Conservation (phyloP, 768 basidiomycete genomes). For the Suillus subalutaceus region DNA sequence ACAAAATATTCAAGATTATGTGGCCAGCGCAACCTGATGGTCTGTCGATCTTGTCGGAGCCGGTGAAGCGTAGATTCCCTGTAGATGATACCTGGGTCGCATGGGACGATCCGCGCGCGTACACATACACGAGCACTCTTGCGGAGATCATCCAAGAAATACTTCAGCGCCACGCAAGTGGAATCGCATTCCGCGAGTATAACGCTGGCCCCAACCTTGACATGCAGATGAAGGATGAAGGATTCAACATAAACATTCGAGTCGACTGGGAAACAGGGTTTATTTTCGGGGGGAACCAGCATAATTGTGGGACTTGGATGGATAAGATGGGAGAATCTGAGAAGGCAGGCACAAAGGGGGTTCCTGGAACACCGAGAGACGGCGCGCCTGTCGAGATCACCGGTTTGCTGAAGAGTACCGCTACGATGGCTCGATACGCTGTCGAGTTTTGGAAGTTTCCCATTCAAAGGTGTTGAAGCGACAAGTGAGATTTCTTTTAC, state of each 20-base stretch:
- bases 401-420: slow-evolving; percentile 91
- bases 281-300: slow-evolving; percentile 80
- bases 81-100: slow-evolving; percentile 91
- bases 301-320: slow-evolving; percentile 97
- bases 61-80: slow-evolving; percentile 92
- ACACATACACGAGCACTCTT: slow-evolving; percentile 76
- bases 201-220: slow-evolving; percentile 98
- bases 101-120: slow-evolving; percentile 87
- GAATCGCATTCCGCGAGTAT: slow-evolving; percentile 93
- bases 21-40: slow-evolving; percentile 83
- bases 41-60: slow-evolving; percentile 73
- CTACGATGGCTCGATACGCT: slow-evolving; percentile 85
- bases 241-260: slow-evolving; percentile 90
- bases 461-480: slow-evolving; percentile 86
- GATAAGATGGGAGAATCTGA: slow-evolving; percentile 97
- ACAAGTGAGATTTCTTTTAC: slow-evolving; percentile 55
- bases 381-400: slow-evolving; percentile 97
- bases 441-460: slow-evolving; percentile 69
- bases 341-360: slow-evolving; percentile 90
- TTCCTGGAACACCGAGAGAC: slow-evolving; percentile 95
- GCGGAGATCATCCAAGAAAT: slow-evolving; percentile 98
- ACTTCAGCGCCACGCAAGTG: slow-evolving; percentile 88
- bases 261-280: slow-evolving; percentile 98
- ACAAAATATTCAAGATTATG: slow-evolving; percentile 97
- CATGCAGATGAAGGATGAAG: slow-evolving; percentile 91